Conservation (phyloP, 768 basidiomycete genomes). For the Kwoniella mangroviensis region DNA sequence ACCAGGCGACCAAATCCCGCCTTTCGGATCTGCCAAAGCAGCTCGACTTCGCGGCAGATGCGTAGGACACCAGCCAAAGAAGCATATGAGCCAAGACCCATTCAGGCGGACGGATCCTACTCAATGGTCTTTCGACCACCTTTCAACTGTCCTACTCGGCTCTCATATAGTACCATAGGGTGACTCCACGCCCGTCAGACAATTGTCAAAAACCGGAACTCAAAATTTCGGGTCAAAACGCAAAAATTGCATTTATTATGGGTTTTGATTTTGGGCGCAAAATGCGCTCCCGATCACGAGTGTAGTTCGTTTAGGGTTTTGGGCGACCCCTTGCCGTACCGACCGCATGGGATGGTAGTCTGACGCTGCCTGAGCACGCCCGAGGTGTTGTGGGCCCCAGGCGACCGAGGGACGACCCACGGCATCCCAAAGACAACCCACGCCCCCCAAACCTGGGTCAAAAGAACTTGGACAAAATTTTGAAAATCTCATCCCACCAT, state of each 20-base stretch:
- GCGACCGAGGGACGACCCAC: neutral
- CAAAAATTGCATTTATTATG: constrained; percentile 20
- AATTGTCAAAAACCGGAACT: constrained; percentile 17
- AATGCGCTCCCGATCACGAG: neutral
- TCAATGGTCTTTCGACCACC: neutral
- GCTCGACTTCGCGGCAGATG: constrained; percentile 7
- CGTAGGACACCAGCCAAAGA: constrained; percentile 5
- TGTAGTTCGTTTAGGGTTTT: constrained; percentile 8
- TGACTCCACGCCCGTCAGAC: neutral
- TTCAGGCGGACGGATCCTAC: neutral
- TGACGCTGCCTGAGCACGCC: neutral
- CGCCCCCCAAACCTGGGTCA: constrained; percentile 19
- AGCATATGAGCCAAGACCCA: constrained; percentile 6
- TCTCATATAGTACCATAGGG: constrained; percentile 18
- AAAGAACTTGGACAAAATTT: constrained; percentile 8
- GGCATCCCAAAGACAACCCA: constrained; percentile 30
- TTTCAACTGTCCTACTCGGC: neutral
- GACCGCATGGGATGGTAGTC: neutral
- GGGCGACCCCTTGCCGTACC: neutral
- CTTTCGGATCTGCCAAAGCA: neutral
- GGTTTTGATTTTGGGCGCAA: constrained; percentile 15
- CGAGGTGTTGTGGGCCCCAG: neutral
- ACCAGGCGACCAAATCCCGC: neutral
- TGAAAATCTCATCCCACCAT: constrained; percentile 3
- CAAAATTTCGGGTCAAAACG: constrained; percentile 22